Base-by-base conservation (phyloP, 208 protist species). In the Trypanosoma avium region DNA sequence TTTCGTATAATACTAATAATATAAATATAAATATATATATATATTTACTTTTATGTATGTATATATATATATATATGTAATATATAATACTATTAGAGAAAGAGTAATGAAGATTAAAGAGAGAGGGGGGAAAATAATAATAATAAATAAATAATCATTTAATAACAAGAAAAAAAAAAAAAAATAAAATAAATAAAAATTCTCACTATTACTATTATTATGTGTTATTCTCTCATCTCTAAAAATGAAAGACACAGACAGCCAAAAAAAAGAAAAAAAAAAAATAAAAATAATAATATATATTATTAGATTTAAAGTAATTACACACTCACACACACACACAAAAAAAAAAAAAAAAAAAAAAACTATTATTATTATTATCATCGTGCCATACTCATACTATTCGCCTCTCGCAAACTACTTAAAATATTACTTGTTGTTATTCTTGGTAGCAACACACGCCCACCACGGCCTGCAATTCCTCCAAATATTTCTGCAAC, bases 401-500 rank as follows among this genome's bases (percentile, higher is more conserved):
- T 46, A 53, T 67, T 73, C 5, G 67, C 67, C 53, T 73, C 67
- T 17, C 60, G 47, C 19, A 73, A 27, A 33, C 40, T 47, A 21
- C 35, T 29, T 15, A 73, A 26, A 49, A 73, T 67, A 30, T 33
- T 49, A 4, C 17, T 13, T 8, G 55, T 21, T 15, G 63, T 75
- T 2, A 63, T 59, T 13, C 62, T 61, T 29, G 70, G 70, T 10
- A 75, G 30, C 32, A 65, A 69, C 22, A 70, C 70, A 49, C 61
- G 62, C 3, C 53, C 70, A 3, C 61, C 40, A 26, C 46, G 49
- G 15, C 63, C 70, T 27, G 48, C 61, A 57, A 63, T 19, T 8
- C 70, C 32, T 30, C 55, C 22, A 73, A 87, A 79, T 82, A 64
- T 48, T 46, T 86, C 70, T 24, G 45, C 45, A 36, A 87, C 67